phyloP scores from a whole-genome alignment of 202 grass and related monocot genomes.

The Alloteropsis angusta region DNA sequence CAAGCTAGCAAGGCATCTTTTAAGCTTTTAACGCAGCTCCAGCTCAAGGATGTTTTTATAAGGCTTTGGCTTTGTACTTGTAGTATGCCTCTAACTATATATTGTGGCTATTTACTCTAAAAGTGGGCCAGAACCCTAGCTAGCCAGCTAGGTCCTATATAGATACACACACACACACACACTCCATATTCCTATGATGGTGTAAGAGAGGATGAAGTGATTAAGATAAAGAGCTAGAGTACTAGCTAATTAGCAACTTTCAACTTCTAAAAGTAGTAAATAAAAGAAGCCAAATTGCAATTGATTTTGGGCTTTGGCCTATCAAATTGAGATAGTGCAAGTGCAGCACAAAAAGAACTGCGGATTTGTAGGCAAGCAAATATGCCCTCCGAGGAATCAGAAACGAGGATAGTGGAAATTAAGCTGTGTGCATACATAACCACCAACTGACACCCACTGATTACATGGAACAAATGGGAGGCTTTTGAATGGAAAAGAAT shows the following conservation, averaged over 20 bases:
- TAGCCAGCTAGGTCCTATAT: not conserved
- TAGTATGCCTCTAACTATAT: not conserved
- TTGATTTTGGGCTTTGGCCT: conserved; percentile 9
- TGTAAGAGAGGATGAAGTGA: conserved; percentile 2
- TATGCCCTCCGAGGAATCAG: conserved; percentile 29
- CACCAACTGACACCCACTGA: conserved; percentile 7
- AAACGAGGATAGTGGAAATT: conserved; percentile 24
- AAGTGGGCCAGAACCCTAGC: conserved; percentile 12
- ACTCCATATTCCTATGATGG: not conserved
- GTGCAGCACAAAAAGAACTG: not conserved
- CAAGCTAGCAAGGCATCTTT: conserved; percentile 16
- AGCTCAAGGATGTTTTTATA: not conserved
- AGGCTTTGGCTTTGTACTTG: not conserved
- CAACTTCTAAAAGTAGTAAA: conserved; percentile 29
- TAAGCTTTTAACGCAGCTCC: conserved; percentile 20
- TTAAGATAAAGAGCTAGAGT: not conserved
- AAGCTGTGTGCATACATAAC: not conserved
- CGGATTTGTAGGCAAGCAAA: not conserved
- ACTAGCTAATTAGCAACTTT: not conserved
- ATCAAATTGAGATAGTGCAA: conserved; percentile 27
- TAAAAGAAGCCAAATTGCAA: not conserved
- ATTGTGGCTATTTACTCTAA: not conserved
- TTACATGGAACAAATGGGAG: not conserved
- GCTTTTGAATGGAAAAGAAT: not conserved
- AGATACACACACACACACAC: not conserved